phyloP scores from a whole-genome alignment of 306 rosid genomes.

The Amphicarpaea edgeworthii region DNA sequence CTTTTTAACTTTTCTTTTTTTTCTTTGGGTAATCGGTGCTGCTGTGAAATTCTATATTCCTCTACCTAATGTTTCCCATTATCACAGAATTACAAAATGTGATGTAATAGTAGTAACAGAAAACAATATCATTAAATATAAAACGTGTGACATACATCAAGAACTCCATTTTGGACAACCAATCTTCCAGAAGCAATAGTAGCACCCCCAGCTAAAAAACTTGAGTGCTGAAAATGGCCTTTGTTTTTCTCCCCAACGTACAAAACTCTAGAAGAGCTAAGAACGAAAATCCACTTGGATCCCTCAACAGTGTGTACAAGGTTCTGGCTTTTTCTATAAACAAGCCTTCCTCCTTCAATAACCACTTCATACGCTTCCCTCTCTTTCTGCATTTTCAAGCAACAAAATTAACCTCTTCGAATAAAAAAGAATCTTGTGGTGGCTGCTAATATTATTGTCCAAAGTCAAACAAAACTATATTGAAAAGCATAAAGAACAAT shows the following conservation, averaged over 20 bases:
- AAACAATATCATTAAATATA: background rate
- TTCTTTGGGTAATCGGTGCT: background rate
- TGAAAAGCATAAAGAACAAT: constrained; percentile 3
- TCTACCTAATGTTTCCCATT: background rate
- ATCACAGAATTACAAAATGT: background rate
- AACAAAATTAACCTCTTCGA: constrained; percentile 29
- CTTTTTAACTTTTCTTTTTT: background rate
- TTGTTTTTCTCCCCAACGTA: constrained; percentile 80
- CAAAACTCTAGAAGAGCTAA: constrained; percentile 69
- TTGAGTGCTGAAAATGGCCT: constrained; percentile 89
- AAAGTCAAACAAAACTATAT: constrained; percentile 44
- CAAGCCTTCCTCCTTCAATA: constrained; percentile 62
- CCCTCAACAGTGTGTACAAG: constrained; percentile 65
- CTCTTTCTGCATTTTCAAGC: constrained; percentile 63
- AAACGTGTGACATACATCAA: constrained; percentile 60
- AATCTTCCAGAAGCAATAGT: constrained; percentile 85
- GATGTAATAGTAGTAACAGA: background rate
- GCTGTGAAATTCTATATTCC: background rate
- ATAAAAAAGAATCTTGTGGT: constrained; percentile 5
- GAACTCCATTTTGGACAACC: constrained; percentile 67
- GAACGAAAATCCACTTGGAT: constrained; percentile 90
- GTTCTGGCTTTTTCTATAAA: constrained; percentile 57
- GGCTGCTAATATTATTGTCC: constrained; percentile 29
- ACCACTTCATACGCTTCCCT: constrained; percentile 77
- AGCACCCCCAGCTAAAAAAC: constrained; percentile 89